These are phyloP conservation scores for Mycosarcoma maydis DNA, from an alignment of 1,284 basidiomycete species.

Conservation along the genomic window DNA sequence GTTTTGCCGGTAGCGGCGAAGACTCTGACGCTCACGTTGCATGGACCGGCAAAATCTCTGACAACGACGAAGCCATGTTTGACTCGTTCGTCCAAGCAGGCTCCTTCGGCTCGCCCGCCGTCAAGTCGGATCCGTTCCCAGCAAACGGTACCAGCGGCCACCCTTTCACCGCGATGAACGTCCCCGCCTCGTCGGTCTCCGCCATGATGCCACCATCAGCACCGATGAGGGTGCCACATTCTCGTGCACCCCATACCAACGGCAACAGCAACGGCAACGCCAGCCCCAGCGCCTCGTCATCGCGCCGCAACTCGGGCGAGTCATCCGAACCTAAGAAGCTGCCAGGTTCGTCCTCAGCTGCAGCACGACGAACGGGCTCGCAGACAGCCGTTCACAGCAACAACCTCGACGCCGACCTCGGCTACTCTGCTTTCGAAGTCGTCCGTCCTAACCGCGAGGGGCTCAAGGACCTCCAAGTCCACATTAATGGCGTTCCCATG, in stretches of 20 bases:
- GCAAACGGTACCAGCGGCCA: constrained; percentile 19
- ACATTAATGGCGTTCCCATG: constrained; percentile 84
- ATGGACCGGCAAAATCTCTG: constrained; percentile 30
- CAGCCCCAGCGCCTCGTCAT: constrained; percentile 33
- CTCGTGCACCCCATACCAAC: constrained; percentile 2
- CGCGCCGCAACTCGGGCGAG: constrained; percentile 49
- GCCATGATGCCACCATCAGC: constrained; percentile 37
- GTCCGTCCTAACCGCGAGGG: constrained; percentile 51
- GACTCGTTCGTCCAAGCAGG: constrained; percentile 58
- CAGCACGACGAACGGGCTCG: constrained; percentile 29
- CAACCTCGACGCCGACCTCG: constrained; percentile 57
- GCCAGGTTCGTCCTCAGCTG: constrained; percentile 12
- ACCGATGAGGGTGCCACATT: constrained; percentile 3
- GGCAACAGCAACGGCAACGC: constrained; percentile 5
- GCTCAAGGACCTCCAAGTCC: constrained; percentile 62
- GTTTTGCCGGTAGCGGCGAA: constrained; percentile 41
- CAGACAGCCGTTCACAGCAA: constrained; percentile 51
- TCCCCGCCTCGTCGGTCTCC: constrained; percentile 15
- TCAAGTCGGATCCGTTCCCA: constrained; percentile 15
- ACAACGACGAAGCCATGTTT: constrained; percentile 62
- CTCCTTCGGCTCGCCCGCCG: constrained; percentile 48
- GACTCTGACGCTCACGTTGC: constrained; percentile 38
- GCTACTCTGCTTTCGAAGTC: constrained; percentile 51
- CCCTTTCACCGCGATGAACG: constrained; percentile 33
- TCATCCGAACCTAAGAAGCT: constrained; percentile 35